Evolutionary conservation across 306 rosid species (phyloP).

Genomic region (Nissolia schottii): DNA sequence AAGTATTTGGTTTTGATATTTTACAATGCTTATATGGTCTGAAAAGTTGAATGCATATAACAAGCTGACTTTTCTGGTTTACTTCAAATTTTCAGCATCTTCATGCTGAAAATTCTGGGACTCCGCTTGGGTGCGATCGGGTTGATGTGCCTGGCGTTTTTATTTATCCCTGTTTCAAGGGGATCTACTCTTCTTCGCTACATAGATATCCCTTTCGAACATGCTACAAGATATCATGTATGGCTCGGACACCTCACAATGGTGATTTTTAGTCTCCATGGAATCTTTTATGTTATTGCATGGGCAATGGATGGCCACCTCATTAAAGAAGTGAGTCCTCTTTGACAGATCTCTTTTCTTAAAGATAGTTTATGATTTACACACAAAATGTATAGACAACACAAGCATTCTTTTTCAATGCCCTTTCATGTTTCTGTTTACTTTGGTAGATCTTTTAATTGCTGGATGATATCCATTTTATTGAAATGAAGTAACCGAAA

Average conservation of each 20-base stretch:
- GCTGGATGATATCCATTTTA: not conserved
- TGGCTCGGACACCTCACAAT: conserved; percentile 99
- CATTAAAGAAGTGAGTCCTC: conserved; percentile 47
- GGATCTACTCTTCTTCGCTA: conserved; percentile 90
- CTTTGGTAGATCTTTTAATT: too few species aligned
- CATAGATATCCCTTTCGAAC: conserved; percentile 83
- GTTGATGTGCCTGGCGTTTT: conserved; percentile 58
- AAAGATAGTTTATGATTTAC: conserved; percentile 1
- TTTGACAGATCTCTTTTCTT: conserved; percentile 14
- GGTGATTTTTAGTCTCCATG: conserved; percentile 82
- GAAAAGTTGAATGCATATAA: conserved; percentile 1
- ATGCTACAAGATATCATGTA: conserved; percentile 83
- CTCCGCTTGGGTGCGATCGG: conserved; percentile 66
- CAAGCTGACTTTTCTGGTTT: conserved; percentile 21
- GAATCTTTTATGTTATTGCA: conserved; percentile 46
- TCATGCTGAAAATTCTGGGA: conserved; percentile 52
- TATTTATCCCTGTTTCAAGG: conserved; percentile 82
- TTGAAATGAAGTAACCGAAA: not conserved
- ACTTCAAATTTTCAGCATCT: conserved; percentile 39
- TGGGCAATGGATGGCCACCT: conserved; percentile 71
- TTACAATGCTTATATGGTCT: not conserved
- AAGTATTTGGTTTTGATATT: conserved; percentile 6
- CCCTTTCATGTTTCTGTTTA: not conserved
- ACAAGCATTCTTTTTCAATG: not conserved
- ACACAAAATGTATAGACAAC: not conserved